These are phyloP conservation scores for Rusavskia elegans DNA, from an alignment of 495 filamentous ascomycete species.

Conservation along the genomic window DNA sequence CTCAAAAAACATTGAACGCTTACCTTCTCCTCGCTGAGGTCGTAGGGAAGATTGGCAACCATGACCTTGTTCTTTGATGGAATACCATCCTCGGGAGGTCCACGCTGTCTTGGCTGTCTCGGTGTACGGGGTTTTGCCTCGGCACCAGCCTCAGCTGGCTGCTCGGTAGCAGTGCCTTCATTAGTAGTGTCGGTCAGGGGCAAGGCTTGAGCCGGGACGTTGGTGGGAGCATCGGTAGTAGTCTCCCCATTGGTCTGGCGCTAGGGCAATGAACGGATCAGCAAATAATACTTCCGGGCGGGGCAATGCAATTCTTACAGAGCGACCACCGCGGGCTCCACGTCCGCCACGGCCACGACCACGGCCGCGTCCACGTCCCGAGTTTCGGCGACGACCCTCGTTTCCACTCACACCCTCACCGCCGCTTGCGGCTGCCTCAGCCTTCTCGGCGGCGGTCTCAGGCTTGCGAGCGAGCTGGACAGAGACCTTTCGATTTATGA, in stretches of 20 bases:
- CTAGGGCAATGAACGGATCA: not conserved
- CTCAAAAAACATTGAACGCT: too few relatives aligned
- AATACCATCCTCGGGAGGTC: slow-evolving; percentile 92
- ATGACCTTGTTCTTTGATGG: slow-evolving; percentile 99
- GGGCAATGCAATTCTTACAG: slow-evolving; percentile 36
- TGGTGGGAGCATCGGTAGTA: slow-evolving; percentile 28
- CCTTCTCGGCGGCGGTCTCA: slow-evolving; percentile 64
- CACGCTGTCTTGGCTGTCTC: slow-evolving; percentile 53
- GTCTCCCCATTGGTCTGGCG: slow-evolving; percentile 12
- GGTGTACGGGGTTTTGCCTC: slow-evolving; percentile 29
- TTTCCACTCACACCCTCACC: slow-evolving; percentile 51
- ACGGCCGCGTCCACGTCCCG: slow-evolving; percentile 60
- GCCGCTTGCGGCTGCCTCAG: slow-evolving; percentile 38
- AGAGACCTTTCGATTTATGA: slow-evolving; percentile 94
- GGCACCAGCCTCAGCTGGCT: slow-evolving; percentile 30
- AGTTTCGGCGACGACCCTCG: slow-evolving; percentile 64
- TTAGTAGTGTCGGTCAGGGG: slow-evolving; percentile 46
- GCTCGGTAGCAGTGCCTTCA: slow-evolving; percentile 33
- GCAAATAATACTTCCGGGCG: not conserved
- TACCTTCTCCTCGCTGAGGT: slow-evolving; percentile 94
- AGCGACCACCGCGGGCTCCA: slow-evolving; percentile 55
- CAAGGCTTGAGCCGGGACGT: slow-evolving; percentile 35
- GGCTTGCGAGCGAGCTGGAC: slow-evolving; percentile 98
- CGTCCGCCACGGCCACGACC: slow-evolving; percentile 56
- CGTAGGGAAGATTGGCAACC: slow-evolving; percentile 97